Base-by-base conservation (phyloP, 176 grass and related monocot genomes). In the Dactylis glomerata region DNA sequence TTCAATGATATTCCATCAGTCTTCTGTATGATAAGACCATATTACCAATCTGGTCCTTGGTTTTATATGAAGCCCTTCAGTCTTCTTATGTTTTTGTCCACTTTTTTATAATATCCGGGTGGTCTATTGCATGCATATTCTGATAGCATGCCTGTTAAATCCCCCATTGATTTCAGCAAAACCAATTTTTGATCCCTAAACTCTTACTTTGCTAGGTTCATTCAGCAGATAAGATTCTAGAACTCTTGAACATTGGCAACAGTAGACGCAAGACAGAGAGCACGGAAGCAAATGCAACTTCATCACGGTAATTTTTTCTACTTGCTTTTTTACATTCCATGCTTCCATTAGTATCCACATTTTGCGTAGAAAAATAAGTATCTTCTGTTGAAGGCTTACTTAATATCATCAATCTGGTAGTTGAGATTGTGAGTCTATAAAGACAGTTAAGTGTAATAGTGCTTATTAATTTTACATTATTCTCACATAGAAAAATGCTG, bases 211-310 rank as follows among this genome's bases (percentile, higher is more conserved):
- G 2, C 73, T 76, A 99, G 96, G 96, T 99, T 87, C 93, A 99
- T 32, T 94, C 96, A 77, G 93, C 96, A 83, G 91, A 99, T 83
- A 99, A 86, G 81, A 99, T 99, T 80, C 93, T 99, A 87, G 96
- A 99, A 90, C 90, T 99, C 65, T 93, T 99, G 42, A 99, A 91
- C 87, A 89, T 99, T 83, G 96, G 96, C 76, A 99, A 99, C 36
- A 94, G 88, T 65, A 88, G 96, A 61, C 96, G 96, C 67, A 99
- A 99, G 88, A 99, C 92, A 86, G 96, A 99, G 80, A 99, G 91
- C 76, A 99, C 96, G 9, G 91, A 96, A 85, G 93, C 96, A 83
- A 99, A 99, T 64, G 76, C 86, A 85, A 99, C 96, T 58, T 99
- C 96, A 68, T 99, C 96, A 77, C 87, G 93, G 96, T 99, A 99